These are phyloP conservation scores for Oryza meridionalis DNA, from an alignment of 176 grass and related monocot species.

Conservation along the genomic window DNA sequence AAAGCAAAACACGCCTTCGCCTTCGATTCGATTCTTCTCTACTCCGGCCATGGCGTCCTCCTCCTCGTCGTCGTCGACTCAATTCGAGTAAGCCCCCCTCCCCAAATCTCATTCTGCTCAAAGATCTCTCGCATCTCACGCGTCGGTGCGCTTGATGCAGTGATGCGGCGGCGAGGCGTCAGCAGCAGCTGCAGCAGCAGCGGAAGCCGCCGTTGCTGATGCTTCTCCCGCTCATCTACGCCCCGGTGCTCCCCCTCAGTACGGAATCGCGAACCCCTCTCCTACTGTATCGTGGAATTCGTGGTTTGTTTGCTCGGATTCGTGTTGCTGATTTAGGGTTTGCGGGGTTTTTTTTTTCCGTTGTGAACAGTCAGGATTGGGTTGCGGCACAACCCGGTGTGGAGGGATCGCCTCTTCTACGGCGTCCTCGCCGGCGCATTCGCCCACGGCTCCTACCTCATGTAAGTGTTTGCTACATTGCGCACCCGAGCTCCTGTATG, in stretches of 20 bases:
- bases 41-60: conserved; percentile 47
- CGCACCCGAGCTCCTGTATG: background rate
- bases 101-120: background rate
- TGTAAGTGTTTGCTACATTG: conserved; percentile 53
- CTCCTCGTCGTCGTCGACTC: conserved; percentile 51
- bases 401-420: conserved; percentile 86
- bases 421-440: conserved; percentile 88
- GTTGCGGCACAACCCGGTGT: conserved; percentile 78
- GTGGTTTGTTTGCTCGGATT: background rate
- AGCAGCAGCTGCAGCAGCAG: conserved; percentile 37
- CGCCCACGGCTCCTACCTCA: conserved; percentile 85
- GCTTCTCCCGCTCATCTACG: conserved; percentile 85
- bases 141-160: background rate
- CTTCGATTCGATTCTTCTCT: background rate
- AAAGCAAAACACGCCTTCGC: background rate
- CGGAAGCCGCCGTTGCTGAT: conserved; percentile 67
- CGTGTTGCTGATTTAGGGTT: conserved; percentile 30
- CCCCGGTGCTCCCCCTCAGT: conserved; percentile 86
- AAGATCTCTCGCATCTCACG: conserved; percentile 19
- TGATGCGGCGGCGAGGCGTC: conserved; percentile 52
- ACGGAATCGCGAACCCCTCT: background rate
- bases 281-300: background rate
- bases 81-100: conserved; percentile 54
- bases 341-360: background rate
- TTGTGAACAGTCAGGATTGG: conserved; percentile 76